Percentiles rank a stretch among this genome's conserved stretches.
phyloP scores from a whole-genome alignment of 805 yeast genomes.

The Yarrowia yakushimensis region DNA sequence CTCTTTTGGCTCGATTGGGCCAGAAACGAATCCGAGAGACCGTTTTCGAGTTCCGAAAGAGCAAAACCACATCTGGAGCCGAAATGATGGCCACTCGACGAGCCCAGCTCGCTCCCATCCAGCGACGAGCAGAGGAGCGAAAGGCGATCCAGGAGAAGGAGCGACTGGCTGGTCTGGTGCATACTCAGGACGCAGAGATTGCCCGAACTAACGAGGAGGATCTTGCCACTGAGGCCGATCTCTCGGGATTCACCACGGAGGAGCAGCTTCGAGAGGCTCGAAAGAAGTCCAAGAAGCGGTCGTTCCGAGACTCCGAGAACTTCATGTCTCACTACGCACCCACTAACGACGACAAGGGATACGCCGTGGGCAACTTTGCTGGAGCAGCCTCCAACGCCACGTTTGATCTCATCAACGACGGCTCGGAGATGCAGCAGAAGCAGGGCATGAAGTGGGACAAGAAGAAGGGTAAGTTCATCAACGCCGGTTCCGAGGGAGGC shows the following conservation, averaged over 20 bases:
- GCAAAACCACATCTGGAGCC: slow-evolving; percentile 45
- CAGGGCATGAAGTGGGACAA: slow-evolving; percentile 85
- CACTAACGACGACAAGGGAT: slow-evolving; percentile 76
- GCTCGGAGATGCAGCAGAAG: slow-evolving; percentile 61
- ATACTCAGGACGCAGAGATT: slow-evolving; percentile 24
- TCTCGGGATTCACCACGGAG: slow-evolving; percentile 2
- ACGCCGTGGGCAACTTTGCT: slow-evolving; percentile 54
- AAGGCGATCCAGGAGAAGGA: slow-evolving; percentile 63
- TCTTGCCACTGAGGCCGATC: slow-evolving; percentile 20
- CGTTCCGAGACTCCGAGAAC: slow-evolving; percentile 71
- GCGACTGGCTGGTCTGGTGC: slow-evolving; percentile 41
- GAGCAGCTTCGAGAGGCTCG: not conserved
- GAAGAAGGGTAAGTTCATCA: slow-evolving; percentile 85
- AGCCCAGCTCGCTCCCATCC: slow-evolving; percentile 82
- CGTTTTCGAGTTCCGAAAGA: slow-evolving; percentile 80
- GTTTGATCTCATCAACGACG: slow-evolving; percentile 77
- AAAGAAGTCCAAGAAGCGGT: slow-evolving; percentile 38
- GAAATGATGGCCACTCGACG: slow-evolving; percentile 85
- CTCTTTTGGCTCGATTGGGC: slow-evolving; percentile 65
- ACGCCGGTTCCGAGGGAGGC: slow-evolving; percentile 68
- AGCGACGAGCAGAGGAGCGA: slow-evolving; percentile 71
- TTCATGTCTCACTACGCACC: slow-evolving; percentile 87
- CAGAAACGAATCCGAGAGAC: slow-evolving; percentile 78
- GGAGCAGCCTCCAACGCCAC: slow-evolving; percentile 82
- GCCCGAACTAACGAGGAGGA: slow-evolving; percentile 1